Conservation (phyloP, 2,329 filamentous ascomycete species). For the Exophiala bonariae region DNA sequence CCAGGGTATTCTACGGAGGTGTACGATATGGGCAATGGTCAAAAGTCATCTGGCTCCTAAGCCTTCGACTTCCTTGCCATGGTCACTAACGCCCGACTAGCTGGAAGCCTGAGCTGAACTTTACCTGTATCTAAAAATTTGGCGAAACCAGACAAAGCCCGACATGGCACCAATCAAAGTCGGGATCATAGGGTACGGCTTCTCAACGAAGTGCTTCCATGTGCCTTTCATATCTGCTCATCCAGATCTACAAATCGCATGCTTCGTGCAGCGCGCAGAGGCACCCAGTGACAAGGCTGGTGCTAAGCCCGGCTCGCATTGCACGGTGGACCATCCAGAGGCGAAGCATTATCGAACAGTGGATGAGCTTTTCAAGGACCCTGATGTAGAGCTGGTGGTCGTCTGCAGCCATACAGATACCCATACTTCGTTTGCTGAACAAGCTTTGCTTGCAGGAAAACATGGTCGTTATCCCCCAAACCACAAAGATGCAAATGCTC, state of each 20-base stretch:
- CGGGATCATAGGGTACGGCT: constrained; percentile 60
- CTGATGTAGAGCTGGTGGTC: constrained; percentile 67
- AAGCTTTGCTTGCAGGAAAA: constrained; percentile 68
- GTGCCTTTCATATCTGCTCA: constrained; percentile 72
- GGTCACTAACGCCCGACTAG: too few species aligned
- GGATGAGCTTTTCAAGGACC: constrained; percentile 65
- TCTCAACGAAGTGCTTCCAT: constrained; percentile 76
- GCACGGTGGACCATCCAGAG: constrained; percentile 66
- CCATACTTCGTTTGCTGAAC: constrained; percentile 66
- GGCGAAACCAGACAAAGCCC: neutral
- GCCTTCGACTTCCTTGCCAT: too few species aligned
- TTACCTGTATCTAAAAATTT: too few species aligned
- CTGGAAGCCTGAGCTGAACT: too few species aligned
- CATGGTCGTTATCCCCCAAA: constrained; percentile 48
- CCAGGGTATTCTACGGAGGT: too few species aligned
- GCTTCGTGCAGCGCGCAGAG: constrained; percentile 68
- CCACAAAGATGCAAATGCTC: neutral
- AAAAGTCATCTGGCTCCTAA: too few species aligned
- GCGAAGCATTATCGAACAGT: constrained; percentile 64
- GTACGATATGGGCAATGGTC: too few species aligned
- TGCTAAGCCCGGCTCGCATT: constrained; percentile 62
- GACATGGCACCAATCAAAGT: constrained; percentile 46
- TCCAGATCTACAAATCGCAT: constrained; percentile 65
- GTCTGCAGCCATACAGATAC: constrained; percentile 70
- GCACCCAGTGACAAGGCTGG: constrained; percentile 30